Evolutionary conservation across 805 yeast genomes (phyloP), one percentile per base, ranked within the genome.

Genomic region (Candida chilensis): DNA sequence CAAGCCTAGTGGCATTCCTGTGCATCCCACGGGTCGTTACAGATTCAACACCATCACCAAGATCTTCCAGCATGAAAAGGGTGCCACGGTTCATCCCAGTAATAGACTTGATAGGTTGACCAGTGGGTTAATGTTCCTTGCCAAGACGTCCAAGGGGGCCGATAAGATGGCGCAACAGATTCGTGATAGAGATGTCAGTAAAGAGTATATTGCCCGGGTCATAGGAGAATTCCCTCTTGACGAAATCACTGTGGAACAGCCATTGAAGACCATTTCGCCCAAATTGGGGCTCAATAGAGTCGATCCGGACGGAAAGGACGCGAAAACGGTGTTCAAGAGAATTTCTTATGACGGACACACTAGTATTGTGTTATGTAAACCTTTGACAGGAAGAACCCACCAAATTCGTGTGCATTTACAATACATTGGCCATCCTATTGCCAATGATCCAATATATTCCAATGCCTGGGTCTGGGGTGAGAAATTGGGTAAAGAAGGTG

Each of bases 391-490:
- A 0, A 66, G 98, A 47, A 86, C 96, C 0, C 98, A 90, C 52
- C 98, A 90, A 50, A 87, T 92, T 30, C 63, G 98, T 36, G 95
- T 92, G 1, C 98, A 92, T 57, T 56, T 92, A 33, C 96, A 88
- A 53, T 80, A 66, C 40, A 42, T 92, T n/a, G 96, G 96, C 0
- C 70, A 63, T 46, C 96, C 97, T 1, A 90, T 90, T 27, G 86
- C 83, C 3, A 88, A 90, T 48, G 98, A 90, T 51, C 48, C 45
- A 17, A 41, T 50, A 9, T 63, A 63, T 36, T 27, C 28, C 8
- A 15, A 15, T n/a, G 20, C n/a, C 4, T 15, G 15, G 10, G 13
- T 25, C 12, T 35, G 15, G 16, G 33, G 32, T 9, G 20, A 26
- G 9, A 15, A 22, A 18, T 31, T 36, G 16, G 37, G 20, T 7